These are phyloP conservation scores for Pseudogymnoascus sp. DNA, from an alignment of 2,329 filamentous ascomycete species.

Conservation along the genomic window DNA sequence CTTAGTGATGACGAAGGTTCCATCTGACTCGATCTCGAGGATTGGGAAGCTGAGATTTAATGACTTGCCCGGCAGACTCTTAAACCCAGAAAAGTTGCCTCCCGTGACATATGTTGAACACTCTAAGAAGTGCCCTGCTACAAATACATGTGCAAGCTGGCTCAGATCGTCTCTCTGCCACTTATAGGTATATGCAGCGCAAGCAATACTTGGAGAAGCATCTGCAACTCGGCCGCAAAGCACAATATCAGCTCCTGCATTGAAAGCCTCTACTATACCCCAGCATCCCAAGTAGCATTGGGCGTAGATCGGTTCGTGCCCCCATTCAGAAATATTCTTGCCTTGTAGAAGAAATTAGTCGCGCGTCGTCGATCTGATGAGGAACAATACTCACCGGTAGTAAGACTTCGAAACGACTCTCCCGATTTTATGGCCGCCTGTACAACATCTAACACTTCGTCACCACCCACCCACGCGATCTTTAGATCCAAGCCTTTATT, in stretches of 20 bases:
- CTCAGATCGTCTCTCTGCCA: slow-evolving; percentile 33
- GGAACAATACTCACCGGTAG: slow-evolving; percentile 8
- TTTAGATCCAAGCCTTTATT: slow-evolving; percentile 17
- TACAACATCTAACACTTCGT: slow-evolving; percentile 23
- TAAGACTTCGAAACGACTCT: slow-evolving; percentile 12
- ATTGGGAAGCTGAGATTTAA: slow-evolving; percentile 18
- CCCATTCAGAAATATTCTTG: not conserved
- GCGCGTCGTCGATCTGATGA: not conserved
- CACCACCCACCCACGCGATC: slow-evolving; percentile 29
- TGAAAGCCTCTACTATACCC: slow-evolving; percentile 24
- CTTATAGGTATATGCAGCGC: slow-evolving; percentile 34
- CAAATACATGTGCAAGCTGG: slow-evolving; percentile 31
- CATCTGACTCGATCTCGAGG: slow-evolving; percentile 10
- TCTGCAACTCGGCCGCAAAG: slow-evolving; percentile 36
- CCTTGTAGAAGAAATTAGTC: not conserved
- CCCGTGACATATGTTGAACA: slow-evolving; percentile 22
- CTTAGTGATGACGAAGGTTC: slow-evolving; percentile 12
- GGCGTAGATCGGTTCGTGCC: slow-evolving; percentile 15
- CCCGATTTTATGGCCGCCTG: slow-evolving; percentile 2
- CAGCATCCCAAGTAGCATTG: slow-evolving; percentile 30
- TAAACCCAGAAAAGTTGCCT: slow-evolving; percentile 24
- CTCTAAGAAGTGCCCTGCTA: slow-evolving; percentile 27
- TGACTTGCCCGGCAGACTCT: slow-evolving; percentile 8
- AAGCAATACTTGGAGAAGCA: slow-evolving; percentile 34
- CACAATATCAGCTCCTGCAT: slow-evolving; percentile 33